Percentiles rank a stretch among this genome's conserved stretches.
Evolutionary conservation across 2,329 filamentous ascomycete species (phyloP).

Genomic region (Penicillium hordei): DNA sequence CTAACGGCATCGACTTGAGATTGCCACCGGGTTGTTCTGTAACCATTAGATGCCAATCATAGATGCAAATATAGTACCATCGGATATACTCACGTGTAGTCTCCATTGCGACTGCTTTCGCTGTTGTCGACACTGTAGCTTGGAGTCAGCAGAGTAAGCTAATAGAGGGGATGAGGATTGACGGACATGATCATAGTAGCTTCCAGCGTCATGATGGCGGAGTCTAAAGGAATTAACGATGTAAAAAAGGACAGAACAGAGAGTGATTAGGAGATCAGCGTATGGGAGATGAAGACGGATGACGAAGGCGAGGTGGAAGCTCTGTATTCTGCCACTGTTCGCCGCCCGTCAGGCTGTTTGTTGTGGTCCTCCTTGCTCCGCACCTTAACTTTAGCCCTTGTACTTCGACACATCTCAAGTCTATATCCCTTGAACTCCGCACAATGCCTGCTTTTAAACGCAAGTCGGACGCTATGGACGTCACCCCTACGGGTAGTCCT

Average conservation of each 20-base stretch:
- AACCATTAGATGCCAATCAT: slow-evolving; percentile 26
- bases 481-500: slow-evolving; percentile 55
- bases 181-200: slow-evolving; percentile 90
- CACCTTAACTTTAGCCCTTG: slow-evolving; percentile 18
- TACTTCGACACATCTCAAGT: slow-evolving; percentile 3
- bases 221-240: slow-evolving; percentile 17
- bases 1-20: slow-evolving; percentile 94
- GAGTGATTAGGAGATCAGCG: slow-evolving; percentile 11
- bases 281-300: slow-evolving; percentile 24
- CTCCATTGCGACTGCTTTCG: slow-evolving; percentile 96
- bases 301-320: slow-evolving; percentile 31
- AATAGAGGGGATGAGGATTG: neutral
- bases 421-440: neutral
- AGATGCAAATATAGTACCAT: neutral
- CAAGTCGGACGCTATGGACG: slow-evolving; percentile 37
- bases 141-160: slow-evolving; percentile 23
- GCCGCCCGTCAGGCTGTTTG: slow-evolving; percentile 25
- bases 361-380: slow-evolving; percentile 23
- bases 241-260: slow-evolving; percentile 11
- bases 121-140: slow-evolving; percentile 83
- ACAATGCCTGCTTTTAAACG: slow-evolving; percentile 44
- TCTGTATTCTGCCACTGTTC: slow-evolving; percentile 23
- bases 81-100: slow-evolving; percentile 62
- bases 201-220: slow-evolving; percentile 89
- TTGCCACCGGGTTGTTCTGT: slow-evolving; percentile 88